Evolutionary conservation across 2,329 filamentous ascomycete species (phyloP), one percentile per base, ranked within the genome.

Genomic region (Colletotrichum sp.): DNA sequence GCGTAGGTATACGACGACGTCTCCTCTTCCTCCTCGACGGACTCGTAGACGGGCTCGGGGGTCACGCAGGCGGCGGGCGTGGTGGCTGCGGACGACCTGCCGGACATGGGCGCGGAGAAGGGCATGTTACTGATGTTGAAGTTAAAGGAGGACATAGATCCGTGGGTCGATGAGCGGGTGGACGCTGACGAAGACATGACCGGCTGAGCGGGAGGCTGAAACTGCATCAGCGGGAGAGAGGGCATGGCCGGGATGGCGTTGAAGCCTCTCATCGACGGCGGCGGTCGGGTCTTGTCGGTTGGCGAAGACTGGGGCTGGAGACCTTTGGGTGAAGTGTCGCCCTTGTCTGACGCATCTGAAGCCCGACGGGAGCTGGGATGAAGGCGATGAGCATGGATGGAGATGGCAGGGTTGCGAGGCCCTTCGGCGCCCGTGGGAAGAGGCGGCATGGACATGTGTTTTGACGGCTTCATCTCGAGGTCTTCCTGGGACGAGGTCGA

Each of bases 401-500:
- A 44, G 36, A 44, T 28, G 13, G 32, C 36, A n/a, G 75, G 24
- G 36, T 66, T 74, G 30, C 52, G 75, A 24, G 28, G 18, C 9
- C 12, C 21, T 32, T 71, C 49, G 18, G 32, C 57, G 57, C 65
- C 55, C 10, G 28, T 57, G 26, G 66, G 39, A 44, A 39, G 68
- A 16, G 64, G 49, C 18, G 71, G 71, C 55, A 77, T 78, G 24
- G 75, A 60, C 16, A 57, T 28, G 66, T 80, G 79, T 30, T 78
- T 80, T 21, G 74, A 70, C 3, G 81, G 79, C 71, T 80, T 84
- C 80, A 87, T 86, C 78, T 87, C 86, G 52, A 86, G 79, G 44
- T 84, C 86, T 55, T 86, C 86, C 67, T 84, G 81, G 15, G 86
- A 86, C 78, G 83, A 85, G 65, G 80, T 83, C 18, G 85, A 87